Conservation (phyloP, 768 basidiomycete species). For the Clitopilus hobsonii region DNA sequence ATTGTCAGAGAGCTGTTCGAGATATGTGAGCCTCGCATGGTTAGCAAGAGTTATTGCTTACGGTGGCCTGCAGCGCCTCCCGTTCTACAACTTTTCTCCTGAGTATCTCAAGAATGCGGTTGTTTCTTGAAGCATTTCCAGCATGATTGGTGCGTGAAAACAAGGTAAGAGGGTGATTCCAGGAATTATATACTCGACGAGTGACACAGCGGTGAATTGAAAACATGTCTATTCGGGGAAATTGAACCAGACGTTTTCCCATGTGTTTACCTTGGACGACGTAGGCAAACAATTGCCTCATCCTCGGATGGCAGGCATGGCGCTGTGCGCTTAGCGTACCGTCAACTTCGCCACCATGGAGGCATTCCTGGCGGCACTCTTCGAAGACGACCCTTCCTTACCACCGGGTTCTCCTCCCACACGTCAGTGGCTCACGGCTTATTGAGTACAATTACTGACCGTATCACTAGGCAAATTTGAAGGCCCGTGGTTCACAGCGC, state of each 20-base stretch:
- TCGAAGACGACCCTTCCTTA: conserved; percentile 30
- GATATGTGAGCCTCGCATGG: not conserved
- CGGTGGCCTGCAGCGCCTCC: not conserved
- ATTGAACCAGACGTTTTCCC: not conserved
- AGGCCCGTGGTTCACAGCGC: conserved; percentile 95
- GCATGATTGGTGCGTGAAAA: not conserved
- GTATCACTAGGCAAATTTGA: conserved; percentile 61
- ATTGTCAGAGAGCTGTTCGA: conserved; percentile 43
- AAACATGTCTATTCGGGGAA: not conserved
- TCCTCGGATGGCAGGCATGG: not conserved
- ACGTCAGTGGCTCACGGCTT: too few species aligned
- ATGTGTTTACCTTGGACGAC: not conserved
- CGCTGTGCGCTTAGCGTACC: too few species aligned
- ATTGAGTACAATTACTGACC: too few species aligned
- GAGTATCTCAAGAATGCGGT: not conserved
- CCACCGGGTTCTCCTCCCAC: conserved; percentile 26
- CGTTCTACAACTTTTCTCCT: not conserved
- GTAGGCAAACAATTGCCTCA: conserved; percentile 1
- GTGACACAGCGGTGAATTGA: not conserved
- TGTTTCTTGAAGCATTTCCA: not conserved
- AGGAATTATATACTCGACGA: not conserved
- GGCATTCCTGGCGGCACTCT: conserved; percentile 18
- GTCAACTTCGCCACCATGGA: conserved; percentile 9
- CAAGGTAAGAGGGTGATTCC: not conserved
- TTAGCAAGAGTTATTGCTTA: not conserved